phyloP scores from a whole-genome alignment of 1,284 basidiomycete genomes.

The Ceratobasidium sp. region DNA sequence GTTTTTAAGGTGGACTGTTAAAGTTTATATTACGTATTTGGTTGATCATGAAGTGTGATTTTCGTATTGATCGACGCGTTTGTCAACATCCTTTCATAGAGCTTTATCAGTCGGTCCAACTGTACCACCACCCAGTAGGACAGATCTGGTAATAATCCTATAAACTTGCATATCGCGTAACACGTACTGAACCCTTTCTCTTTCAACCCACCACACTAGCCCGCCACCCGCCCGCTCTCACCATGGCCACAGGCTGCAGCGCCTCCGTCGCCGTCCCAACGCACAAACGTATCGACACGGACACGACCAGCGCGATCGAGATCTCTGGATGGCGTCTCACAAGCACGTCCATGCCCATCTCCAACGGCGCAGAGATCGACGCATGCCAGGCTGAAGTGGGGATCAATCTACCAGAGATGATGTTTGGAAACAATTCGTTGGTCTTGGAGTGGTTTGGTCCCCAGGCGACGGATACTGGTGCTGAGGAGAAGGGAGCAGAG shows the following conservation, averaged over 20 bases:
- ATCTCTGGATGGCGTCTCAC: slow-evolving; percentile 75
- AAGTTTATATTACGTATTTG: neutral
- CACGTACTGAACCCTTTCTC: no score
- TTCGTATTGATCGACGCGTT: slow-evolving; percentile 6
- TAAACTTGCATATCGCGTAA: no score
- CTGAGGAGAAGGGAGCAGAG: slow-evolving; percentile 29
- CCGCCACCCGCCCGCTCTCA: no score
- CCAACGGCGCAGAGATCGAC: slow-evolving; percentile 81
- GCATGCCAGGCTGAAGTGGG: slow-evolving; percentile 71
- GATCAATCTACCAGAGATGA: slow-evolving; percentile 96
- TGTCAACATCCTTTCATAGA: no score
- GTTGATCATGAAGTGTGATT: neutral
- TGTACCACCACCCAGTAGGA: no score
- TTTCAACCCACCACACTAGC: no score
- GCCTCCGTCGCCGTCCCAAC: slow-evolving; percentile 62
- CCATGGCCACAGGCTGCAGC: slow-evolving; percentile 36
- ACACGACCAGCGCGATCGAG: slow-evolving; percentile 74
- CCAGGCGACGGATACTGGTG: slow-evolving; percentile 12
- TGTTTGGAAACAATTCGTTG: slow-evolving; percentile 90
- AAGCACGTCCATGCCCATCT: slow-evolving; percentile 77
- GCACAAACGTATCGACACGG: slow-evolving; percentile 74
- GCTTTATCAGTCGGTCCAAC: no score
- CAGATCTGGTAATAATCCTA: no score
- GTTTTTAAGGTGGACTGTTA: neutral
- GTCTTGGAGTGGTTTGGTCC: slow-evolving; percentile 59